phyloP scores from a whole-genome alignment of 352 stramenopile genomes.

The Globisporangium megalacanthum region DNA sequence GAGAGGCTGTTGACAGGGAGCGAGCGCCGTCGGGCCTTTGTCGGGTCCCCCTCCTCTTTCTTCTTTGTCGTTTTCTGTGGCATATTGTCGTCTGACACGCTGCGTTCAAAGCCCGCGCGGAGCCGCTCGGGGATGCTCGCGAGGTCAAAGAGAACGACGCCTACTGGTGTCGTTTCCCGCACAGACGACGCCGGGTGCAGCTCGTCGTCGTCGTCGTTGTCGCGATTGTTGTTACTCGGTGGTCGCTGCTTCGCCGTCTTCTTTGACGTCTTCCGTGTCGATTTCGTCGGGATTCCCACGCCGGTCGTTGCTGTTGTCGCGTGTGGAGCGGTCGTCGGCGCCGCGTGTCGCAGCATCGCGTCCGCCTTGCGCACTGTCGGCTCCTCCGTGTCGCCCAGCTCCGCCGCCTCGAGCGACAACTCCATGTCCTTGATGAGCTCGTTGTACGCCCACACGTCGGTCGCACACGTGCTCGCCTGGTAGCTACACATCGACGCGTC shows the following conservation, averaged over 20 bases:
- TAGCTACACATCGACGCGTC: constrained; percentile 36
- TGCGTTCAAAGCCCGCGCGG: constrained; percentile 11
- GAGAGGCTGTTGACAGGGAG: constrained; percentile 40
- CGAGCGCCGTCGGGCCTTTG: constrained; percentile 24
- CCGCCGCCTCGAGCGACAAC: constrained; percentile 9
- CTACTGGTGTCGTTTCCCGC: constrained; percentile 14
- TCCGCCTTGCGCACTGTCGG: constrained; percentile 2
- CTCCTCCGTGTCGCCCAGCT: neutral
- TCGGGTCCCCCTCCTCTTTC: neutral
- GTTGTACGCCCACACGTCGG: constrained; percentile 59
- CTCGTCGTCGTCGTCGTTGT: constrained; percentile 14
- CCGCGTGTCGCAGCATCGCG: constrained; percentile 2
- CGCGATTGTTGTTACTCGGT: constrained; percentile 5
- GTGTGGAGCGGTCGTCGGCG: constrained; percentile 1
- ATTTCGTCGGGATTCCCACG: constrained; percentile 4
- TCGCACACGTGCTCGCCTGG: constrained; percentile 43
- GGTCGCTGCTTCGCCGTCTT: neutral
- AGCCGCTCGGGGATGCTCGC: constrained; percentile 20
- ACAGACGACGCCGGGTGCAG: constrained; percentile 9
- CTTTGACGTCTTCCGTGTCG: constrained; percentile 4
- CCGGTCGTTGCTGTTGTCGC: constrained; percentile 3
- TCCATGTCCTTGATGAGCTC: constrained; percentile 66
- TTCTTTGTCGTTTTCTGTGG: neutral
- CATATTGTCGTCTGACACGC: constrained; percentile 4
- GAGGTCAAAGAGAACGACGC: constrained; percentile 48